Percentiles rank a stretch among this genome's conserved stretches.
Evolutionary conservation across 257 asterid genomes (phyloP).

Genomic region (Eustoma russellianum): DNA sequence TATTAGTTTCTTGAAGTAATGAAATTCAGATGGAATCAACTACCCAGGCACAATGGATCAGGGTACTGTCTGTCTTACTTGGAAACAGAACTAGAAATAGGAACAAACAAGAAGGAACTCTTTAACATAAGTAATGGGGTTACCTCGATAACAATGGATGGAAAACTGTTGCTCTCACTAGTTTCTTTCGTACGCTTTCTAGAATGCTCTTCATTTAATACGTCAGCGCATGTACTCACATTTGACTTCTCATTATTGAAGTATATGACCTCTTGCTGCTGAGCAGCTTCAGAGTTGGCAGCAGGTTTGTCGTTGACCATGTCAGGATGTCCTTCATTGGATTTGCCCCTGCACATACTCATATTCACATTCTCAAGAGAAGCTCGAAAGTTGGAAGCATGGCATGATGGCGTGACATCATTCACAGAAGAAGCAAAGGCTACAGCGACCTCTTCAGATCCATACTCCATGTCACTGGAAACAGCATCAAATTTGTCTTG

Average conservation of each 20-base stretch:
- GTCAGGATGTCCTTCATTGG: not conserved
- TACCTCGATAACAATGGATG: slow-evolving; percentile 12
- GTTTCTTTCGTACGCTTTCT: not conserved
- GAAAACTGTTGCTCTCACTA: not conserved
- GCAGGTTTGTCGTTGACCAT: not conserved
- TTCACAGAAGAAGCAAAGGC: not conserved
- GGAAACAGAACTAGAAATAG: not conserved
- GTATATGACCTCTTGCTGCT: not conserved
- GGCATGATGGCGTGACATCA: not conserved
- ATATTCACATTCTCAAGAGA: too few relatives aligned
- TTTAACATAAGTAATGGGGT: not conserved
- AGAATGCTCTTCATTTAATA: not conserved
- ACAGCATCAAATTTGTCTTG: not conserved
- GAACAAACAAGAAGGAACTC: not conserved
- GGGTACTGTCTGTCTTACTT: too few relatives aligned
- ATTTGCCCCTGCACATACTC: too few relatives aligned
- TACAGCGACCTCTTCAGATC: not conserved
- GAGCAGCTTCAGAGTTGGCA: too few relatives aligned
- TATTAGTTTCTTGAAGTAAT: too few relatives aligned
- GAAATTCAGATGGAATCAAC: not conserved
- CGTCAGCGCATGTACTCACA: not conserved
- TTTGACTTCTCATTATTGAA: not conserved
- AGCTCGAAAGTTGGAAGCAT: not conserved
- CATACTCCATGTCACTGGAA: not conserved
- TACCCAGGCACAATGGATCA: not conserved